These are phyloP conservation scores for Aspergillus affinis DNA, from an alignment of 495 filamentous ascomycete genomes.

Conservation along the genomic window DNA sequence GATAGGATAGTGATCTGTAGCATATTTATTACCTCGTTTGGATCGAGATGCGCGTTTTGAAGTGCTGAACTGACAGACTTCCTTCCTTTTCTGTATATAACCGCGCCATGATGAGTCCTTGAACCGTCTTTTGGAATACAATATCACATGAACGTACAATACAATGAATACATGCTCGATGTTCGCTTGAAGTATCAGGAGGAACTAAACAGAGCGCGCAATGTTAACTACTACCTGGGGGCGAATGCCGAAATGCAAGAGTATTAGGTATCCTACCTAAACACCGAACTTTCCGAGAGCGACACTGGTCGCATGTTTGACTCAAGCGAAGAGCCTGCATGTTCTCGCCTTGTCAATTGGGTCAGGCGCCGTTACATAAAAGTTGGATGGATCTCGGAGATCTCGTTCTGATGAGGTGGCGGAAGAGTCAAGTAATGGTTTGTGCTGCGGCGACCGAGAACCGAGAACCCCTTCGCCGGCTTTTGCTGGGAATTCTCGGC, in stretches of 20 bases:
- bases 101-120: neutral
- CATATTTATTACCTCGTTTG: too few species aligned
- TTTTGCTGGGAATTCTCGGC: too few species aligned
- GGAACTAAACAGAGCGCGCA: neutral
- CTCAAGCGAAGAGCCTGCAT: conserved; percentile 9
- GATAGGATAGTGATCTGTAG: too few species aligned
- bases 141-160: neutral
- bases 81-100: conserved; percentile 8
- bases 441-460: too few species aligned
- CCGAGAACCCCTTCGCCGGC: too few species aligned
- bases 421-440: too few species aligned
- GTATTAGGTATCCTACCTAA: neutral
- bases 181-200: neutral
- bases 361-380: too few species aligned
- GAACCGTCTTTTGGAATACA: neutral
- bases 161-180: conserved; percentile 3
- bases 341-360: too few species aligned
- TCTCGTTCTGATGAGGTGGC: too few species aligned
- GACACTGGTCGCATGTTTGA: conserved; percentile 15
- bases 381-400: too few species aligned
- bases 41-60: conserved; percentile 3
- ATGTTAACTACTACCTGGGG: neutral
- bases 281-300: conserved; percentile 13
- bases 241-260: neutral
- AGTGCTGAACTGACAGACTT: conserved; percentile 13